Evolutionary conservation across 148 eudicot species (phyloP).

Genomic region (Diospyros kaki): DNA sequence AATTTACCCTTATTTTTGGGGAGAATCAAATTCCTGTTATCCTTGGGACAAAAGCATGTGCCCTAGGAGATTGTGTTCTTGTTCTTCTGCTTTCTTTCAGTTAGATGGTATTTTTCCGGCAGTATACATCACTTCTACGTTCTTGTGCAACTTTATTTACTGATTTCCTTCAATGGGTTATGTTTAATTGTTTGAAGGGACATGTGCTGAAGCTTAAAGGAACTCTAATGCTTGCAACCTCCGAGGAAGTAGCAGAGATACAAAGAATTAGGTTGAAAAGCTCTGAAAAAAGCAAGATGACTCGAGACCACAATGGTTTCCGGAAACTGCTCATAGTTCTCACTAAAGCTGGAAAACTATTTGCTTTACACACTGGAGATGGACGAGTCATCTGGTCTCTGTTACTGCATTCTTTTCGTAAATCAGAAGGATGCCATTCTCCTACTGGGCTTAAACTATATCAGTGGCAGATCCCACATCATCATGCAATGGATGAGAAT

Average conservation of each 20-base stretch:
- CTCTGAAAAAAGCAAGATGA: conserved; percentile 90
- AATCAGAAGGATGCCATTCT: conserved; percentile 56
- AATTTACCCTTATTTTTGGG: neutral
- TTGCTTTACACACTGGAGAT: conserved; percentile 94
- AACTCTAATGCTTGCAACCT: conserved; percentile 88
- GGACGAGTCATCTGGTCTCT: conserved; percentile 92
- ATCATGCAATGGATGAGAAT: conserved; percentile 90
- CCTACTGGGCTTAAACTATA: conserved; percentile 68
- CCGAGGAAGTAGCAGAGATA: conserved; percentile 84
- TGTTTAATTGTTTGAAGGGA: conserved; percentile 46
- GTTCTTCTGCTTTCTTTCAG: neutral
- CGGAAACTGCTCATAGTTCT: conserved; percentile 85
- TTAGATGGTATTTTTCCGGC: neutral
- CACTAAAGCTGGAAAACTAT: conserved; percentile 82
- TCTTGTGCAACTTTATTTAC: neutral
- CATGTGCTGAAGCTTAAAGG: conserved; percentile 97
- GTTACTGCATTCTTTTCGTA: conserved; percentile 57
- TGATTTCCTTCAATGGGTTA: neutral
- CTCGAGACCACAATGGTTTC: conserved; percentile 96
- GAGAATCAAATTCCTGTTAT: neutral
- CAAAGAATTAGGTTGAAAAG: conserved; percentile 79
- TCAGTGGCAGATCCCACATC: conserved; percentile 98
- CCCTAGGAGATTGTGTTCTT: neutral
- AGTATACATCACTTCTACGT: neutral
- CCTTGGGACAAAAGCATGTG: neutral